Base-by-base conservation (phyloP, 1,284 basidiomycete genomes). In the Cutaneotrichosporon daszewskae region DNA sequence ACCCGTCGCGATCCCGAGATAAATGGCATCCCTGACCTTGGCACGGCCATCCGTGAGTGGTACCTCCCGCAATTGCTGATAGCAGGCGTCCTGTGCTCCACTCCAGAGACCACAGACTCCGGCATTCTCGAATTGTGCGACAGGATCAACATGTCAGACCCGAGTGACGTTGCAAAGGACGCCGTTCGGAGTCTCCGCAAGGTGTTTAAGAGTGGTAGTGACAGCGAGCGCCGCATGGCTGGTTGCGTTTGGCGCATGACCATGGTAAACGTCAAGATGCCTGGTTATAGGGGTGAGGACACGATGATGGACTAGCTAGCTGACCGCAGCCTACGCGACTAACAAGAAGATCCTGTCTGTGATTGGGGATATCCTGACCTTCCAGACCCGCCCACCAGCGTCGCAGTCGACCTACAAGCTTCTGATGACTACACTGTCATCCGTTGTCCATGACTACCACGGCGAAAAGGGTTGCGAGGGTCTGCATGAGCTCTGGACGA, bases 181-280 rank as follows among this genome's bases (percentile, higher is more conserved):
- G 62, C 66, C 1, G 67, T 64, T 2, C 50, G 62, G n/a, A 58
- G 61, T 4, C 47, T 69, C n/a, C 46, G 68, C 19, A 70, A 66
- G 42, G 61, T 64, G 38, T 59, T 72, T 55, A 70, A 70, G 48
- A 45, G 59, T 43, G 68, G 65, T 2, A 53, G 54, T 22, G 67
- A 69, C 25, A 27, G 45, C 13, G 66, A 68, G 29, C 48, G 62
- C 18, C 43, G 62, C 14, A 59, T 62, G 38, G 64, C 66, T 1
- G 58, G 61, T 14, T 65, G 66, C 26, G 58, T 72, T 10, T 72
- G 69, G 69, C 43, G 66, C 24, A 53, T 69, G 26, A 54, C 67
- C 43, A 68, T 69, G 61, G 48, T 57, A 7, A 67, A 64, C 44
- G 51, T 65, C 27, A 20, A 37, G 31, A 26, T 17, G 29, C 8